Evolutionary conservation across 2,329 filamentous ascomycete genomes (phyloP).

Genomic region (Fusarium abutilonis): DNA sequence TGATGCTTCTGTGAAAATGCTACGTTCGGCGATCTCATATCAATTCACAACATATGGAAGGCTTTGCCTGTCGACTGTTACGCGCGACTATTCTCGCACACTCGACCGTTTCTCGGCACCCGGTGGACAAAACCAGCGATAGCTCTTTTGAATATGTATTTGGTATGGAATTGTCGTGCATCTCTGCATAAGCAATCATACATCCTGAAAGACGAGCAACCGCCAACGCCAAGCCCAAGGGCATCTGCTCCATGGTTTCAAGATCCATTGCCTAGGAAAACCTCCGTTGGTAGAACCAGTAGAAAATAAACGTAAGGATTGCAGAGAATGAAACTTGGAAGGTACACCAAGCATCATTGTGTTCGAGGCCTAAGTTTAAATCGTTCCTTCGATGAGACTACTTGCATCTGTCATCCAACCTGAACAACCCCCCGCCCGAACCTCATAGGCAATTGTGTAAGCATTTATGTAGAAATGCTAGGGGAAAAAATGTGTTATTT

Average conservation of each 20-base stretch:
- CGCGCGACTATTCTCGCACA: not conserved
- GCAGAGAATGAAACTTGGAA: not conserved
- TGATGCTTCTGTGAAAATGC: not conserved
- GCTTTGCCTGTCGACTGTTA: not conserved
- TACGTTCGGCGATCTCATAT: not conserved
- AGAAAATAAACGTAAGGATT: conserved; percentile 30
- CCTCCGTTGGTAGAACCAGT: conserved; percentile 16
- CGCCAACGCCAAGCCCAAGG: conserved; percentile 39
- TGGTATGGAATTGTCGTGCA: conserved; percentile 14
- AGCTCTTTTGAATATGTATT: not conserved
- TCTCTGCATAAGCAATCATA: conserved; percentile 26
- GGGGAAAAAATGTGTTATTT: no score
- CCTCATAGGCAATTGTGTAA: no score
- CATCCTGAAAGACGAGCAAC: conserved; percentile 23
- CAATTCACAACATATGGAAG: not conserved
- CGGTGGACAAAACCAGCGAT: not conserved
- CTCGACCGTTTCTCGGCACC: not conserved
- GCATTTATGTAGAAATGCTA: not conserved
- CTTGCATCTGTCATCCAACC: no score
- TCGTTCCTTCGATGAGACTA: no score
- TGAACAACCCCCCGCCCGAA: no score
- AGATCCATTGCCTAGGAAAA: conserved; percentile 30
- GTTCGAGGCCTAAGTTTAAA: no score
- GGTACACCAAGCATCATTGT: not conserved
- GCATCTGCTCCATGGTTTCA: conserved; percentile 21